Evolutionary conservation across 2,329 filamentous ascomycete genomes (phyloP).

Genomic region (Madurella fahalii): DNA sequence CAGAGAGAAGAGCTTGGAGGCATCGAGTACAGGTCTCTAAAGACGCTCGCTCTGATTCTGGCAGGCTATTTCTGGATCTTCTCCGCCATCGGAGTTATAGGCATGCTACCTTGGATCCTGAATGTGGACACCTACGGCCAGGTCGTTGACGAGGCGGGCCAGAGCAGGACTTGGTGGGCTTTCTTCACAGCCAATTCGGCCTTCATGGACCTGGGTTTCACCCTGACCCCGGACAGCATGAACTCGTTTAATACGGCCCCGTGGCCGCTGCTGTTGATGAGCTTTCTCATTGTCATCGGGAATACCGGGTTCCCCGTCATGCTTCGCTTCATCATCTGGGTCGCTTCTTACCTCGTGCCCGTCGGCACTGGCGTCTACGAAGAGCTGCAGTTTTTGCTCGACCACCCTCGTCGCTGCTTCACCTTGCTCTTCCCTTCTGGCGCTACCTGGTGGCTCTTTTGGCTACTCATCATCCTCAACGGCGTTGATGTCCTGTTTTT

Average conservation of each 20-base stretch:
- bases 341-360: conserved; percentile 63
- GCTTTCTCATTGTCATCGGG: conserved; percentile 86
- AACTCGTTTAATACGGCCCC: conserved; percentile 75
- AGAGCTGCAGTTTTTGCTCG: conserved; percentile 83
- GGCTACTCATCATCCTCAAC: conserved; percentile 77
- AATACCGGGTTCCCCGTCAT: conserved; percentile 96
- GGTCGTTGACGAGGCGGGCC: conserved; percentile 57
- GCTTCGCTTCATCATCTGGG: conserved; percentile 90
- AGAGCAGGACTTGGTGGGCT: conserved; percentile 80
- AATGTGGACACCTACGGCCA: conserved; percentile 56
- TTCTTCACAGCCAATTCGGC: conserved; percentile 84
- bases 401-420: conserved; percentile 94
- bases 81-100: conserved; percentile 69
- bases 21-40: conserved; percentile 91
- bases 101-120: conserved; percentile 76
- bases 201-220: conserved; percentile 94
- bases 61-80: conserved; percentile 80
- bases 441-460: conserved; percentile 95
- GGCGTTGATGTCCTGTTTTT: conserved; percentile 84
- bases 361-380: conserved; percentile 72
- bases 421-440: conserved; percentile 86
- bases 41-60: conserved; percentile 76
- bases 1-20: conserved; percentile 93
- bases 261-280: conserved; percentile 71
- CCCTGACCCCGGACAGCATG: conserved; percentile 92